Base-by-base conservation (phyloP, 2,329 filamentous ascomycete genomes). In the Pleomassaria siparia region DNA sequence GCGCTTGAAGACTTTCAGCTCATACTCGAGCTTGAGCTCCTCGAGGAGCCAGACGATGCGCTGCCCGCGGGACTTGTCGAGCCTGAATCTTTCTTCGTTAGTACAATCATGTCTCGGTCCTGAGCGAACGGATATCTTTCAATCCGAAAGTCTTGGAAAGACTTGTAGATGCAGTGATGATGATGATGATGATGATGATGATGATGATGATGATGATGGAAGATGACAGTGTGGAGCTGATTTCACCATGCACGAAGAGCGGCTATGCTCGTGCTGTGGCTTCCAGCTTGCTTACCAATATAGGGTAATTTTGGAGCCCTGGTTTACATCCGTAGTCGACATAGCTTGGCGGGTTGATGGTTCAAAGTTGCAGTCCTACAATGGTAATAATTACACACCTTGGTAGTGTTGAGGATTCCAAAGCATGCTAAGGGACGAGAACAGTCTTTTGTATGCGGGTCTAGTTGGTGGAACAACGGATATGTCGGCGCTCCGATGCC, bases 41-140 rank as follows among this genome's bases (percentile, higher is more conserved):
- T 94, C 88, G 35, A 95, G 81, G 6, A 95, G 84, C 88, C 89
- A 95, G 36, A 94, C 75, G 49, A 92, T 87, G 53, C 89, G 84
- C 70, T 95, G 89, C 11, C 88, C 84, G 58, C 91, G 87, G 46
- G 90, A 95, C 59, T 87, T 78, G 59, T 92, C 82, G 51, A 95
- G 86, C 90, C 90, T 95, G 56, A n/a, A n/a, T n/a, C 29, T n/a
- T 29, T 13, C 22, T 35, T 43, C 3, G 10, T 47, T 30, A 45
- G 40, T 37, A 44, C 29, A 30, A 44, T 42, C 25, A n/a, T n/a
- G n/a, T n/a, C n/a, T 21, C 24, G 26, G n/a, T 40, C 49, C 42
- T 51, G 43, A 43, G 32, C 28, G 7, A 26, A 16, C 47, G 43
- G 52, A 45, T 43, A 16, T 9, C 35, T 6, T 30, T 49, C 32